A percentile compares a stretch with the other conserved stretches of the same genome.
phyloP scores from a whole-genome alignment of 305 asterid species.

The Striga hermonthica region DNA sequence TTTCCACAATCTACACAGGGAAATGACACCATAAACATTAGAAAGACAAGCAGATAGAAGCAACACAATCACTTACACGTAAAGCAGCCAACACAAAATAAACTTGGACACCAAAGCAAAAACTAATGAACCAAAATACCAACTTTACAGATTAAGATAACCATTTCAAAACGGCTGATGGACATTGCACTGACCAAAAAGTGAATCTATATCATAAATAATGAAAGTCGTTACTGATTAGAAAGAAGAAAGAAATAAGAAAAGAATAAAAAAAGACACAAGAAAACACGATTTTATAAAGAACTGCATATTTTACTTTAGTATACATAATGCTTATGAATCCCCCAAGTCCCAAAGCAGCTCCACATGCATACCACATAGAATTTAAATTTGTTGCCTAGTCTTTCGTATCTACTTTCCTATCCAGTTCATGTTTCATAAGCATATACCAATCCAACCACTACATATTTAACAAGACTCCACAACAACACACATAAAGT shows the following conservation, averaged over 20 bases:
- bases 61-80: slow-evolving; percentile 19
- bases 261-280: too few species aligned
- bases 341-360: background rate
- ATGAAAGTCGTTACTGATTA: background rate
- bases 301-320: background rate
- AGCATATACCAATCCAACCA: slow-evolving; percentile 3
- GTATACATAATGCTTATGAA: background rate
- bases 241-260: background rate
- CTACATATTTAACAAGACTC: background rate
- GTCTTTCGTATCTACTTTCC: background rate
- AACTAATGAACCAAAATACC: slow-evolving; percentile 5
- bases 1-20: slow-evolving; percentile 71
- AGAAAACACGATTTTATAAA: background rate
- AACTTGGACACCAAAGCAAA: slow-evolving; percentile 12
- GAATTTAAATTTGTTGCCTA: background rate
- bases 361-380: background rate
- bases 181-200: background rate
- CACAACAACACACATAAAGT: background rate
- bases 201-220: background rate
- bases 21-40: slow-evolving; percentile 18
- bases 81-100: slow-evolving; percentile 23
- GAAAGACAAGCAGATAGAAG: slow-evolving; percentile 6
- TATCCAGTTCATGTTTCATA: background rate
- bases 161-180: background rate
- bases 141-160: slow-evolving; percentile 2